Conservation (phyloP, 306 rosid genomes). For the Dalbergia cochinchinensis region DNA sequence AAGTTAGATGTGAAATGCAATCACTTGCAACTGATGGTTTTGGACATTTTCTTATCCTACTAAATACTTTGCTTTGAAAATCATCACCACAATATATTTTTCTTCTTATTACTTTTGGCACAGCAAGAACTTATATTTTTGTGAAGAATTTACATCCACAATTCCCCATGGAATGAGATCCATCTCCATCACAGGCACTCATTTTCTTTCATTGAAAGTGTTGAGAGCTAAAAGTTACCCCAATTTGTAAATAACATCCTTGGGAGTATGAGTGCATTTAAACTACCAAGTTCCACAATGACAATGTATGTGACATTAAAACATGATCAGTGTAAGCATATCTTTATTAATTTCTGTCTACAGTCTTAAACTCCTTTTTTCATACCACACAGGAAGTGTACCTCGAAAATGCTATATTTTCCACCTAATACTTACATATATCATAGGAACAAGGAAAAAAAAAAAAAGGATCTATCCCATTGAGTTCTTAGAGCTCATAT, state of each 20-base stretch:
- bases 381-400: conserved; percentile 6
- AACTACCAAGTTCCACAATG: neutral
- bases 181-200: conserved; percentile 24
- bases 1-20: conserved; percentile 1
- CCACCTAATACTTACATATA: conserved; percentile 38
- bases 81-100: neutral
- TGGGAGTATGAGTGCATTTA: conserved; percentile 5
- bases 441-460: conserved; percentile 36
- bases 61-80: conserved; percentile 6
- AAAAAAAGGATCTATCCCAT: conserved; percentile 35
- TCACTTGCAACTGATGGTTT: conserved; percentile 29
- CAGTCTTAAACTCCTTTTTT: neutral
- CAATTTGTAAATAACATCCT: conserved; percentile 23
- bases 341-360: neutral
- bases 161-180: conserved; percentile 10
- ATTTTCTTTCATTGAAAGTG: conserved; percentile 25
- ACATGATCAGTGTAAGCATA: conserved; percentile 4
- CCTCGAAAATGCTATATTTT: conserved; percentile 12
- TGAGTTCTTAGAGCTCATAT: conserved; percentile 17
- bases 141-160: conserved; percentile 2
- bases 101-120: neutral
- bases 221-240: conserved; percentile 11
- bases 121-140: conserved; percentile 16
- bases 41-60: conserved; percentile 29
- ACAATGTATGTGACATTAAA: conserved; percentile 15